Base-by-base conservation (phyloP, 768 basidiomycete species). In the Boletus sp. region DNA sequence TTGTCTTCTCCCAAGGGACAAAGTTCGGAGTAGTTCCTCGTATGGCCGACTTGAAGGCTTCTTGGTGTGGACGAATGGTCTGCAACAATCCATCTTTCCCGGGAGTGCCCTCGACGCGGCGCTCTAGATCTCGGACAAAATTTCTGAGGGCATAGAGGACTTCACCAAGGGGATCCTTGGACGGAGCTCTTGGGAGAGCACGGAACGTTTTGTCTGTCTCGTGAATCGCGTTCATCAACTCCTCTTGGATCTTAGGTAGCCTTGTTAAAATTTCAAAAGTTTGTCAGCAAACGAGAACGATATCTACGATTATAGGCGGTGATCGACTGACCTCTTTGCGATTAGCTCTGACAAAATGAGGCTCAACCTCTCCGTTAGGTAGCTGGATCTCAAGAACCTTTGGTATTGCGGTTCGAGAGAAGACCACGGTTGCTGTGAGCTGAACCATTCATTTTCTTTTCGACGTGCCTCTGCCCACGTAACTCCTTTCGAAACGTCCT, bases 281-380 rank as follows among this genome's bases (percentile, higher is more conserved):
- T 36, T 0, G 10, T 54, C 11, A 60, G 45, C 24, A 28, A 11
- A 36, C 4, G 12, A 35, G 0, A 10, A 24, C 11, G n/a, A 41
- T 11, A 17, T 7, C 9, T n/a, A 20, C 36, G 8, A 35, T 40
- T 7, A 12, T 10, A 7, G 7, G 2, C 10, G 44, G 28, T 11
- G 4, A 12, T 8, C 30, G 20, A 68, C 73, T 3, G 52, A 87
- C 89, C 84, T 73, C 59, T 82, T 83, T 0, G 78, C 70, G 37
- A 90, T 87, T 4, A 87, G 69, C 30, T 85, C 82, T 0, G 86
- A 86, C 0, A 92, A 66, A 7, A 88, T 79, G 0, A 69, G 58
- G 54, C 88, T 87, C 39, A 91, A 68, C 6, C 80, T 73, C 28
- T 80, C 79, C 0, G 83, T 81, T 1, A 90, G 73, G 50, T 80